Conservation (phyloP, 306 rosid genomes). For the Trifolium subterraneum region DNA sequence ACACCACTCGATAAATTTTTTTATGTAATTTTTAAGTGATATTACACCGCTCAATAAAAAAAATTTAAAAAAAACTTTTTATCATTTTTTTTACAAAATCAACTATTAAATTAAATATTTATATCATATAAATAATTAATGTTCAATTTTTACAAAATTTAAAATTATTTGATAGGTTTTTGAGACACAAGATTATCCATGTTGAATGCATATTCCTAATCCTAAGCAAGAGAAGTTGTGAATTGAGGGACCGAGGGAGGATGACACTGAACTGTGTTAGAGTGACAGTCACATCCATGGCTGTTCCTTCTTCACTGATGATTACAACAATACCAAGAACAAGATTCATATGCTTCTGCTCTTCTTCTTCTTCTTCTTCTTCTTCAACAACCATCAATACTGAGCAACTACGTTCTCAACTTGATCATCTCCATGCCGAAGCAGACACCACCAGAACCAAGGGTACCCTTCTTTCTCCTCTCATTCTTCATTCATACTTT, state of each 20-base stretch:
- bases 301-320: slow-evolving; percentile 38
- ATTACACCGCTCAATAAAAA: too few species aligned
- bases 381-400: slow-evolving; percentile 48
- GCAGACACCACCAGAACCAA: slow-evolving; percentile 70
- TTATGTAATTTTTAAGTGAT: too few species aligned
- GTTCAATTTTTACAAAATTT: too few species aligned
- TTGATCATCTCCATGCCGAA: slow-evolving; percentile 77
- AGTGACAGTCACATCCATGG: slow-evolving; percentile 48
- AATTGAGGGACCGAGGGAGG: slow-evolving; percentile 1
- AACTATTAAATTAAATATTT: too few species aligned
- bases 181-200: too few species aligned
- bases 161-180: too few species aligned
- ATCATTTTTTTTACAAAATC: too few species aligned
- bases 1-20: too few species aligned
- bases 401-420: slow-evolving; percentile 70
- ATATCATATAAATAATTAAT: too few species aligned
- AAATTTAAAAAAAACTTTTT: too few species aligned
- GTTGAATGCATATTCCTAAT: too few species aligned
- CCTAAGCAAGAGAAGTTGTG: not conserved
- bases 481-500: not conserved
- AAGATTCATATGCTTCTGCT: slow-evolving; percentile 45
- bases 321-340: not conserved
- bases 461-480: slow-evolving; percentile 44
- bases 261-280: slow-evolving; percentile 49
- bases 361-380: slow-evolving; percentile 34